phyloP scores from a whole-genome alignment of 2,329 filamentous ascomycete species.

The Ceratocystis huliohia region DNA sequence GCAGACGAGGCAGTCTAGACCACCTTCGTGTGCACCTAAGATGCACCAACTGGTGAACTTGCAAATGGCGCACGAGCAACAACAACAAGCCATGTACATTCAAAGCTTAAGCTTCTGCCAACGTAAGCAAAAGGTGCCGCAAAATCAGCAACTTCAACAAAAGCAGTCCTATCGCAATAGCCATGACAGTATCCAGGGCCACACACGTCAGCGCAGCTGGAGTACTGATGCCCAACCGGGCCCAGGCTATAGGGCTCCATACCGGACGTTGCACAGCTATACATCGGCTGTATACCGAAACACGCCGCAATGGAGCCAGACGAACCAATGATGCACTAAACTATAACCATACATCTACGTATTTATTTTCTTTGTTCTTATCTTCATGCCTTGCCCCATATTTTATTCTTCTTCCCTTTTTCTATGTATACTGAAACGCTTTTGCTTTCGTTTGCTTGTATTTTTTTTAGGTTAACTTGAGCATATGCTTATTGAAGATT shows the following conservation, averaged over 20 bases:
- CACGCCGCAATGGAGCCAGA: slow-evolving; percentile 43
- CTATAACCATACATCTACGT: background rate
- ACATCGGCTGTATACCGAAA: slow-evolving; percentile 45
- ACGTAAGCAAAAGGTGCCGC: slow-evolving; percentile 20
- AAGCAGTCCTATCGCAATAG: slow-evolving; percentile 10
- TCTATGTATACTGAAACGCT: slow-evolving; percentile 6
- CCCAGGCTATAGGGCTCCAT: slow-evolving; percentile 29
- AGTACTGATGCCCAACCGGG: slow-evolving; percentile 25
- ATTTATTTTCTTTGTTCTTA: slow-evolving; percentile 14
- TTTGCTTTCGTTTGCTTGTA: background rate
- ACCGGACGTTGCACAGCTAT: slow-evolving; percentile 45
- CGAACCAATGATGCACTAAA: background rate
- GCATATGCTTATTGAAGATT: background rate
- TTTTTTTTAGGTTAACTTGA: background rate
- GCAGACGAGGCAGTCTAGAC: background rate
- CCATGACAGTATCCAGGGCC: slow-evolving; percentile 18
- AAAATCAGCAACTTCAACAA: background rate
- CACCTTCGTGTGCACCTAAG: slow-evolving; percentile 13
- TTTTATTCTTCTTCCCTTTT: slow-evolving; percentile 9
- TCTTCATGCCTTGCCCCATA: slow-evolving; percentile 8
- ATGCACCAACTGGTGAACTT: slow-evolving; percentile 23
- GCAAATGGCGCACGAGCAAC: background rate
- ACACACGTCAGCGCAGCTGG: slow-evolving; percentile 31
- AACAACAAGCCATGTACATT: slow-evolving; percentile 18
- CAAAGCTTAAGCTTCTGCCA: background rate